Conservation (phyloP, 495 filamentous ascomycete species). For the Penicillium pulvis region DNA sequence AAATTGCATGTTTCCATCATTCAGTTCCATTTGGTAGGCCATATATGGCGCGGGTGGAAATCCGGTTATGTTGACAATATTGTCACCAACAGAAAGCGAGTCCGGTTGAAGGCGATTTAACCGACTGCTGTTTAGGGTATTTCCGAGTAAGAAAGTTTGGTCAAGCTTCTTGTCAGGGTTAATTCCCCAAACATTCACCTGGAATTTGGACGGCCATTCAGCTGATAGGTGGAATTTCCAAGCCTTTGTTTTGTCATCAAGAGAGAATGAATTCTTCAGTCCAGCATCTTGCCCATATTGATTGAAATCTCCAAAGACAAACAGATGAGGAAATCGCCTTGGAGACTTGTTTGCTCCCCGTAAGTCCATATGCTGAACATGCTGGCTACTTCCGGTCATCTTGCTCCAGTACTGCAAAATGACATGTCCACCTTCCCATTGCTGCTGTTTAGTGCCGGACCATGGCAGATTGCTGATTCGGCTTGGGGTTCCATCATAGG, state of each 20-base stretch:
- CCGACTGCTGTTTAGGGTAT: constrained; percentile 59
- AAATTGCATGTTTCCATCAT: constrained; percentile 57
- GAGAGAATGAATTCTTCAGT: constrained; percentile 53
- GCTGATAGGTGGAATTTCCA: constrained; percentile 64
- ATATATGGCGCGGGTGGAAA: constrained; percentile 55
- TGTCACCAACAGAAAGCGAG: constrained; percentile 48
- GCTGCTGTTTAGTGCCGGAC: constrained; percentile 62
- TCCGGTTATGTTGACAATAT: constrained; percentile 57
- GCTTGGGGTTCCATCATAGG: constrained; percentile 52
- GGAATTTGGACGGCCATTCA: constrained; percentile 64
- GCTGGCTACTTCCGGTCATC: constrained; percentile 62
- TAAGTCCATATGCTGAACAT: constrained; percentile 63
- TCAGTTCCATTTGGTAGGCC: constrained; percentile 53
- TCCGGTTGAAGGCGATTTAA: constrained; percentile 65
- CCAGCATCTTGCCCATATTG: constrained; percentile 69
- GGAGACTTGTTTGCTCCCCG: constrained; percentile 31
- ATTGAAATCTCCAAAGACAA: constrained; percentile 65
- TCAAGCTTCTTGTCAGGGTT: constrained; percentile 67
- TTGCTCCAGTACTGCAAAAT: constrained; percentile 69
- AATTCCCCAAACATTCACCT: constrained; percentile 70
- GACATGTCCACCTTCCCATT: constrained; percentile 66
- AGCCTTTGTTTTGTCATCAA: constrained; percentile 46
- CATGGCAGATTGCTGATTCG: constrained; percentile 50
- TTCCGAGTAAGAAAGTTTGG: constrained; percentile 56
- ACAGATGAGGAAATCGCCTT: constrained; percentile 64